Base-by-base conservation (phyloP, 2,329 filamentous ascomycete species). In the Aspergillus arachidicola region DNA sequence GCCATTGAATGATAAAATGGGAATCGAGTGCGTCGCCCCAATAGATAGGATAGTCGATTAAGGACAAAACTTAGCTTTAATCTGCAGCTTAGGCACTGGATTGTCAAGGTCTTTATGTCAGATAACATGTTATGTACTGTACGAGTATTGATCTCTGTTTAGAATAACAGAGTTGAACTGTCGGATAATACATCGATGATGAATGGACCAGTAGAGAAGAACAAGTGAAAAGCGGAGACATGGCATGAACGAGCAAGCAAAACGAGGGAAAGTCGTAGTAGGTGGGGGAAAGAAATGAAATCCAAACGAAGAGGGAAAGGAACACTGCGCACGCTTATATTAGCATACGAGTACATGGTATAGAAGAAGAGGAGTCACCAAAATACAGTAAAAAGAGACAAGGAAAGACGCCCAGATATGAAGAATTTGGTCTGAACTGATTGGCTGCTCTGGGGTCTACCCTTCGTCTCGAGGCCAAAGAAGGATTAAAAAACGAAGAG, bases 101-200 rank as follows among this genome's bases (percentile, higher is more conserved):
- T 16, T 38, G 14, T 36, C 26, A 10, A 23, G 16, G 46, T 58
- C 54, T 58, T 58, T 53, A 56, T 58, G 54, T 16, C 36, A 41
- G 23, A 10, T 53, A 34, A 45, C 43, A 57, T 46, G 55, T 30
- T 62, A 62, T 62, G 45, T 62, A 62, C 60, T 28, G 19, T 30
- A 21, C 34, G 34, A 55, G 51, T 21, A 55, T 55, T 32, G 51
- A 55, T 55, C 51, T 55, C 51, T 55, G 51, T 36, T 21, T 55
- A 32, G n/a, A 55, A 10, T 10, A 55, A 38, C 32, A 55, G n/a
- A 50, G 43, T 23, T 32, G 28, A 10, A 30, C 59, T 34, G 34
- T 36, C 36, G 36, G 21, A 54, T 48, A 57, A 57, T 48, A 56
- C 34, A 57, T 51, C n/a, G 6, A 21, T 45, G 59, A n/a, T 28